Evolutionary conservation across 2,329 filamentous ascomycete genomes (phyloP).

Genomic region (Hypomyces perniciosus): DNA sequence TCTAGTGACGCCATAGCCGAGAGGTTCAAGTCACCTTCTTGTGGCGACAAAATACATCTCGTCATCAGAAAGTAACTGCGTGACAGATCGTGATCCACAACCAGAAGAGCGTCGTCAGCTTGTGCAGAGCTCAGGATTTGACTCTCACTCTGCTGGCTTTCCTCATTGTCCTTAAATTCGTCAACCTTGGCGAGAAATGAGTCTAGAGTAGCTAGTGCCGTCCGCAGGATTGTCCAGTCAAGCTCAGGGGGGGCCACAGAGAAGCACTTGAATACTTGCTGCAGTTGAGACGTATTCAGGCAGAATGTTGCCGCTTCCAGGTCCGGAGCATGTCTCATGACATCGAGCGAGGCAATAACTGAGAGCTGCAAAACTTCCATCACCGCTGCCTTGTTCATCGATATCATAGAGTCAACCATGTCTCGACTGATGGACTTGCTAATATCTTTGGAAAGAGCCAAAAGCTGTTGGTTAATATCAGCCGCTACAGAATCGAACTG

Average conservation of each 20-base stretch:
- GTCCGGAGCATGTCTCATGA: conserved; percentile 40
- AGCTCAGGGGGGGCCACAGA: conserved; percentile 36
- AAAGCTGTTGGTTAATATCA: conserved; percentile 51
- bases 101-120: conserved; percentile 40
- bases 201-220: conserved; percentile 41
- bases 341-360: conserved; percentile 44
- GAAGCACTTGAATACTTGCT: conserved; percentile 46
- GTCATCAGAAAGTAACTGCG: conserved; percentile 43
- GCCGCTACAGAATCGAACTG: conserved; percentile 52
- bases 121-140: conserved; percentile 33
- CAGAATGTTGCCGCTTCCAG: conserved; percentile 44
- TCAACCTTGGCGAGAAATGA: conserved; percentile 42
- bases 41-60: conserved; percentile 29
- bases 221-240: conserved; percentile 43
- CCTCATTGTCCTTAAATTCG: conserved; percentile 32
- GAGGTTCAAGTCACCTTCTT: conserved; percentile 8
- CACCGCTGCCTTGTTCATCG: conserved; percentile 46
- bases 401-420: conserved; percentile 44
- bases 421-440: conserved; percentile 38
- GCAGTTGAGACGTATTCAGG: conserved; percentile 45
- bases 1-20: conserved; percentile 17
- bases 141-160: conserved; percentile 33
- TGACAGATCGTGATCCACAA: conserved; percentile 45
- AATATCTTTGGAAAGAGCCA: conserved; percentile 41
- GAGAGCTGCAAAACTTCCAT: conserved; percentile 48